phyloP scores from a whole-genome alignment of 2,329 filamentous ascomycete genomes.

The Trichophyton mentagrophytes region DNA sequence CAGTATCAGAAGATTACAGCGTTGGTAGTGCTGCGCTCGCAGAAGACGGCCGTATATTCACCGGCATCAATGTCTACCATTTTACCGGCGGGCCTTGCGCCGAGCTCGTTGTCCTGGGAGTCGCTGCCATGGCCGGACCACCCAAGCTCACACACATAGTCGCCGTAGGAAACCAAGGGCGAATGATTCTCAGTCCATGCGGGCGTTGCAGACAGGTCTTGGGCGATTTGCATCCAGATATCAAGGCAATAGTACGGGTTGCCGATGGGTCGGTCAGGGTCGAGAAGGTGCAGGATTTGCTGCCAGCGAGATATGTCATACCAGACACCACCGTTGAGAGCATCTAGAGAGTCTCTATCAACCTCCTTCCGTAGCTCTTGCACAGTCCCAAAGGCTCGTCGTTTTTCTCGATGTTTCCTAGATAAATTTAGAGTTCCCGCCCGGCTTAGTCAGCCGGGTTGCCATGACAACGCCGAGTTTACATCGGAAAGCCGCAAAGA shows the following conservation, averaged over 20 bases:
- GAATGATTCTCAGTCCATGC: constrained; percentile 18
- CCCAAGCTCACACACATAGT: constrained; percentile 18
- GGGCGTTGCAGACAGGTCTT: constrained; percentile 21
- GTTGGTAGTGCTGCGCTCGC: constrained; percentile 15
- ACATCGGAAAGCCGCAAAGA: background rate
- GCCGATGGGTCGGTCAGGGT: constrained; percentile 6
- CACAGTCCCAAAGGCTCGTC: background rate
- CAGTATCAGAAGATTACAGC: constrained; percentile 16
- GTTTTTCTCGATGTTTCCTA: background rate
- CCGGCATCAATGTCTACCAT: constrained; percentile 20
- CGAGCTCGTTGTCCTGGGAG: constrained; percentile 20
- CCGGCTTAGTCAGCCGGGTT: background rate
- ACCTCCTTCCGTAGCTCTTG: background rate
- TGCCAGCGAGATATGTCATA: constrained; percentile 9
- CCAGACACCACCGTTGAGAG: background rate
- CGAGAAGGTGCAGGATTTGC: constrained; percentile 6
- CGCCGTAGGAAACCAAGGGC: constrained; percentile 15
- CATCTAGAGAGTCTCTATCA: background rate
- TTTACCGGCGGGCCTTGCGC: constrained; percentile 22
- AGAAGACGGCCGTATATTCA: constrained; percentile 16
- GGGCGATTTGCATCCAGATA: constrained; percentile 17
- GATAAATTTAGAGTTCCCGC: background rate
- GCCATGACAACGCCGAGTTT: background rate
- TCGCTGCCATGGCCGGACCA: constrained; percentile 16
- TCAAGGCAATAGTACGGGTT: constrained; percentile 16